These are phyloP conservation scores for Biscogniauxia sp. DNA, from an alignment of 2,329 filamentous ascomycete species.

Conservation along the genomic window DNA sequence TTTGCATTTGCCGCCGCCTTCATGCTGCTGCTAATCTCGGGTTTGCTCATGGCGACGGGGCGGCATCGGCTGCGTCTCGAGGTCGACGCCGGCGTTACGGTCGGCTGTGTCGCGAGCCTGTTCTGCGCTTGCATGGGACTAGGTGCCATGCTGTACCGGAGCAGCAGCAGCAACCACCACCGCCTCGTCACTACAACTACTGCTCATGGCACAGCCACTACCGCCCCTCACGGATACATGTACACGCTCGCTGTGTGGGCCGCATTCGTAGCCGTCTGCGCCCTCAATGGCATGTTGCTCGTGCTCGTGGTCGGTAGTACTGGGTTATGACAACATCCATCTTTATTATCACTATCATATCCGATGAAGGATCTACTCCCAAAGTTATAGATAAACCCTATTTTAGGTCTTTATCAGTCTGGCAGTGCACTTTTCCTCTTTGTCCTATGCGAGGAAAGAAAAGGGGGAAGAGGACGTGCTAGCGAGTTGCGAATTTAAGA, in stretches of 20 bases:
- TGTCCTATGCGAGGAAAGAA: too few relatives aligned
- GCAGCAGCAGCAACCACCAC: slow-evolving; percentile 18
- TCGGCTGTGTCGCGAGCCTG: slow-evolving; percentile 66
- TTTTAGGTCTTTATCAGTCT: too few relatives aligned
- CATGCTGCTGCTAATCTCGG: slow-evolving; percentile 62
- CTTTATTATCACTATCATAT: too few relatives aligned
- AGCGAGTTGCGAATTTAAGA: too few relatives aligned
- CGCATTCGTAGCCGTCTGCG: slow-evolving; percentile 44
- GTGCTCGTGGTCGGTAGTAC: slow-evolving; percentile 47
- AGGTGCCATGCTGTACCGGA: slow-evolving; percentile 54
- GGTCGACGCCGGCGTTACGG: slow-evolving; percentile 69
- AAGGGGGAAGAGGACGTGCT: too few relatives aligned
- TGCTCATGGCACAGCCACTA: too few relatives aligned
- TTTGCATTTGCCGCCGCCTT: slow-evolving; percentile 58
- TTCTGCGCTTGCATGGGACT: slow-evolving; percentile 62
- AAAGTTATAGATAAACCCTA: too few relatives aligned
- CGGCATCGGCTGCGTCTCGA: slow-evolving; percentile 65
- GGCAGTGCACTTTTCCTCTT: too few relatives aligned
- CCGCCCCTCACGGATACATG: slow-evolving; percentile 27
- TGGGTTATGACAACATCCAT: slow-evolving; percentile 22
- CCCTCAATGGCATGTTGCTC: slow-evolving; percentile 51
- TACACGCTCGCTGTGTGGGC: slow-evolving; percentile 44
- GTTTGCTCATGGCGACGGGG: slow-evolving; percentile 65
- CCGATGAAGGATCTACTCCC: too few relatives aligned
- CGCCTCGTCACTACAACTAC: slow-evolving; percentile 33